Percentiles rank a stretch among this genome's conserved stretches.
Conservation (phyloP, 371 early-diverging fungal species). For the Capniomyces stellatus region DNA sequence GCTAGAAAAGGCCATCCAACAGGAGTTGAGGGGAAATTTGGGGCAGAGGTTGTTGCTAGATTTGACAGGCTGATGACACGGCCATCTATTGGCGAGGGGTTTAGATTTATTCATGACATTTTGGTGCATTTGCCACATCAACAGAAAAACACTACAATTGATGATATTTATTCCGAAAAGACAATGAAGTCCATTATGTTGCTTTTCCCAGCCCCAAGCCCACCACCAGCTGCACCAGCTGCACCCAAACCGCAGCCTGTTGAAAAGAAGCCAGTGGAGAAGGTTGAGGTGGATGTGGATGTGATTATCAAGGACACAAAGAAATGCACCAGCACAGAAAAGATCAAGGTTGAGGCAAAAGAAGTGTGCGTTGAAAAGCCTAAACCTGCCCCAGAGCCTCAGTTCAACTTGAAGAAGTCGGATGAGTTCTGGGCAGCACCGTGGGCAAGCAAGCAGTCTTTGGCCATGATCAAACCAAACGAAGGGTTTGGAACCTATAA, state of each 20-base stretch:
- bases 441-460: slow-evolving; percentile 16
- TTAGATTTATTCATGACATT: slow-evolving; percentile 29
- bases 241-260: slow-evolving; percentile 14
- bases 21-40: slow-evolving; percentile 43
- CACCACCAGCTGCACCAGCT: slow-evolving; percentile 2
- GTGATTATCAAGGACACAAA: slow-evolving; percentile 12
- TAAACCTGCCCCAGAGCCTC: slow-evolving; percentile 10
- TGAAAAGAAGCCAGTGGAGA: slow-evolving; percentile 1
- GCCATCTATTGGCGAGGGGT: slow-evolving; percentile 42
- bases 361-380: slow-evolving; percentile 5
- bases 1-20: slow-evolving; percentile 47
- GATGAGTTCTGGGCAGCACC: slow-evolving; percentile 20
- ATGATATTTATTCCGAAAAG: slow-evolving; percentile 17
- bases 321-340: slow-evolving; percentile 2
- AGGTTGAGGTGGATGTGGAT: slow-evolving; percentile 7
- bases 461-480: slow-evolving; percentile 19
- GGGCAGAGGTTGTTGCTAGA: slow-evolving; percentile 35
- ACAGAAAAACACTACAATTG: slow-evolving; percentile 16
- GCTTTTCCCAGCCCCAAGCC: slow-evolving; percentile 20
- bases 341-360: slow-evolving; percentile 17
- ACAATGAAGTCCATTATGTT: slow-evolving; percentile 16
- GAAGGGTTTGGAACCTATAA: slow-evolving; percentile 29
- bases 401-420: slow-evolving; percentile 9
- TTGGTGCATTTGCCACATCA: slow-evolving; percentile 17
- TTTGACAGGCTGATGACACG: slow-evolving; percentile 39